Evolutionary conservation across 2,329 filamentous ascomycete genomes (phyloP), one percentile per base, ranked within the genome.

Genomic region (Penicillium crustosum): DNA sequence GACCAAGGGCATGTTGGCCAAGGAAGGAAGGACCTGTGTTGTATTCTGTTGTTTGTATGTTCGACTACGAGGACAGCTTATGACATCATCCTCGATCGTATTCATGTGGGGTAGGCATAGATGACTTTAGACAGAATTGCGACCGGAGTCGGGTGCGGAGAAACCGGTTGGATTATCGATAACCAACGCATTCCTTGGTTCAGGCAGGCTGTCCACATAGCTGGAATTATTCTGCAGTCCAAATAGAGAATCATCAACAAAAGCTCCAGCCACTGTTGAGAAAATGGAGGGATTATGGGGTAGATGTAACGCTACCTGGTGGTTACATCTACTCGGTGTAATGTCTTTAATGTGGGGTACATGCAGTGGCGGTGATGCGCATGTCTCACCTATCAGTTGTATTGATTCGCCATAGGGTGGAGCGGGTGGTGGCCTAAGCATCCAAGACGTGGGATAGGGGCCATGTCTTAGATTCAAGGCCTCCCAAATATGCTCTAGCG

Each of bases 391-490:
- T 58, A 12, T 42, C 8, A 59, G 35, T 43, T 23, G 35, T 57
- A 42, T 57, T 61, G 35, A 60, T 65, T 66, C 63, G 63, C 39
- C 27, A 31, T 27, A n/a, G 51, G 15, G 48, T n/a, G 19, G 51
- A 35, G 19, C 7, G 31, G 36, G 41, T 31, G 42, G 55, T 65
- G 55, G 62, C 57, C 59, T 61, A 57, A 63, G 36, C 60, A 60
- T 58, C 59, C 42, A 64, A 57, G 60, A 62, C 58, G 56, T 58
- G 25, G n/a, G 59, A 57, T 52, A 6, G 21, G n/a, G 49, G 29
- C 45, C 35, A 61, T 66, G 64, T 66, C 64, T 64, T 64, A 55
- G 53, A 57, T 61, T 27, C n/a, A 51, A 55, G 53, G 50, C 53
- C 21, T 54, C 51, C 23, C 9, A 13, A 38, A 49, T 53, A 27